Evolutionary conservation across 2,329 filamentous ascomycete species (phyloP).

Genomic region (Aspergillus fijiensis): DNA sequence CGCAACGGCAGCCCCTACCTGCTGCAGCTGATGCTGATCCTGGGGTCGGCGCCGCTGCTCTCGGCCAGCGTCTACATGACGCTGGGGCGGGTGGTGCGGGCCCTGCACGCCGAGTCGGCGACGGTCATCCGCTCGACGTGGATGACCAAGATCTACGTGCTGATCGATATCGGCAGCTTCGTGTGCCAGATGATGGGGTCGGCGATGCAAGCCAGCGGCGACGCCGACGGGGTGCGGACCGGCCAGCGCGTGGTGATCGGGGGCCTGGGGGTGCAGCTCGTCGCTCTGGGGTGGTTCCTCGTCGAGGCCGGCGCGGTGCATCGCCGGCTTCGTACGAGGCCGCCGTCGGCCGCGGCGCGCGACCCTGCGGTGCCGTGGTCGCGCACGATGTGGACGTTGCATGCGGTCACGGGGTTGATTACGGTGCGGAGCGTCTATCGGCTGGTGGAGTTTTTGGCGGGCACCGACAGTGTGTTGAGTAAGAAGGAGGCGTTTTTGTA

Average conservation of each 20-base stretch:
- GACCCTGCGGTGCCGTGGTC: constrained; percentile 25
- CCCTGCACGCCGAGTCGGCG: constrained; percentile 36
- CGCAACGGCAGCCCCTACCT: constrained; percentile 32
- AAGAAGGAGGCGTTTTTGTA: constrained; percentile 32
- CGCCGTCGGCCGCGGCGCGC: constrained; percentile 19
- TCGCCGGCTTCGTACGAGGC: constrained; percentile 13
- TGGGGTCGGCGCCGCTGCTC: constrained; percentile 44
- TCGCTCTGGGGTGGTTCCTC: constrained; percentile 31
- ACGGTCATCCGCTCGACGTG: constrained; percentile 35
- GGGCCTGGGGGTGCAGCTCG: constrained; percentile 30
- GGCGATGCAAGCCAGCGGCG: constrained; percentile 29
- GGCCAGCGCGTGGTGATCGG: constrained; percentile 30
- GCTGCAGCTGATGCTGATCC: constrained; percentile 40
- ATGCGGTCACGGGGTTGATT: constrained; percentile 25
- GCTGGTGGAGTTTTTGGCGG: constrained; percentile 30
- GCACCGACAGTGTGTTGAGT: constrained; percentile 16
- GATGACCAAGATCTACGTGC: constrained; percentile 41
- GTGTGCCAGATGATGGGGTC: constrained; percentile 35
- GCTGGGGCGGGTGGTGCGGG: constrained; percentile 41
- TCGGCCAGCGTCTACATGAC: constrained; percentile 41
- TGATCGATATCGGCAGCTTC: constrained; percentile 38
- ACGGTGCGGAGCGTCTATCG: constrained; percentile 31
- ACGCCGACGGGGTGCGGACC: constrained; percentile 20
- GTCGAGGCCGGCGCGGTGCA: constrained; percentile 27
- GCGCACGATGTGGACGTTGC: constrained; percentile 29